Evolutionary conservation across 1,284 basidiomycete genomes (phyloP), one percentile per base, ranked within the genome.

Genomic region (Trametes sp.): DNA sequence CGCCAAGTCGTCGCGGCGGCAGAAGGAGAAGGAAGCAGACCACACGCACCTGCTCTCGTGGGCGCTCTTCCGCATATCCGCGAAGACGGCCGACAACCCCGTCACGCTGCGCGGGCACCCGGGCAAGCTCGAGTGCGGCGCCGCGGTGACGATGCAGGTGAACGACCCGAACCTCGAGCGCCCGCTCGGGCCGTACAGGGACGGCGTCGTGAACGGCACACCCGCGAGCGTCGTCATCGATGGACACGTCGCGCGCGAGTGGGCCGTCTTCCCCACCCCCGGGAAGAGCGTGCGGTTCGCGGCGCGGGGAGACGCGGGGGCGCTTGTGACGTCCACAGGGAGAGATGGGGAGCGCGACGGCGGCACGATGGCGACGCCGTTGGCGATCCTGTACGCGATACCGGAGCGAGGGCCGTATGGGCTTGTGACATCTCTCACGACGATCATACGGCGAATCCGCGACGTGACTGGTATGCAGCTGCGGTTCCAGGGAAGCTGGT

Each of bases 11-110:
- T 19, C 28, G 3, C 48, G 4, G 11, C 28, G 28, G 19, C 21
- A 33, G 19, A 54, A 44, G 21, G 35, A 28, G 21, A 44, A 41
- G n/a, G 38, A n/a, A 2, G 7, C 38, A 5, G 61, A 63, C 21
- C 66, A 65, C 61, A 68, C 64, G 42, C 67, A 69, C 59, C 62
- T 69, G 5, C 67, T 69, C 54, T 66, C 67, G 1, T 69, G 67
- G 67, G 55, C 67, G 36, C 58, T 69, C 49, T 52, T 69, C 28
- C 62, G 64, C 58, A 66, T 69, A 60, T 51, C 63, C 10, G 51
- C 59, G 45, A 64, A 57, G 35, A 29, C 60, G 42, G 35, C 28
- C 45, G 62, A 62, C 49, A 69, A 69, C 58, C 61, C 64, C n/a
- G 29, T 52, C 38, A 63, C 61, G 58, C 49, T 69, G 49, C 67